These are phyloP conservation scores for Fraxinus baroniana DNA, from an alignment of 305 asterid genomes.

Conservation along the genomic window DNA sequence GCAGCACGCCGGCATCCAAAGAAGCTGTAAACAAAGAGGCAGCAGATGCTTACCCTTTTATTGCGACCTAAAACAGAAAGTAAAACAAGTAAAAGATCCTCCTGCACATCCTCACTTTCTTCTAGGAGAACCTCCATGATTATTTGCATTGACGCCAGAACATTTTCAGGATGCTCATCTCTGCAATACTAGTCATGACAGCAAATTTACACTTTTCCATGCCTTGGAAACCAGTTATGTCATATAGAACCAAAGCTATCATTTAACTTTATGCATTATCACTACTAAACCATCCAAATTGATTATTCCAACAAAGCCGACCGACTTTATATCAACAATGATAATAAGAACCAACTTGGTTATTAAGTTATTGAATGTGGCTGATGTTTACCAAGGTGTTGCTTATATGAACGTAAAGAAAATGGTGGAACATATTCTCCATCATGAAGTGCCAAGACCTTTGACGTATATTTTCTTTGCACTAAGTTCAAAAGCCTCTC, in stretches of 20 bases:
- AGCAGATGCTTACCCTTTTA: conserved; percentile 47
- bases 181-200: conserved; percentile 37
- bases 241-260: not conserved
- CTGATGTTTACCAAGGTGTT: conserved; percentile 1
- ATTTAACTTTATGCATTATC: not conserved
- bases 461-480: not conserved
- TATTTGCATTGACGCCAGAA: conserved; percentile 82
- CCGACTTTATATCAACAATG: conserved; percentile 9
- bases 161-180: conserved; percentile 88
- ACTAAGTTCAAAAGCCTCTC: conserved; percentile 5
- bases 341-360: conserved; percentile 10
- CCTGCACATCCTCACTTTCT: conserved; percentile 88
- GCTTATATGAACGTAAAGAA: not conserved
- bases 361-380: conserved; percentile 8
- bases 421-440: not conserved
- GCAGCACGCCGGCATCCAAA: conserved; percentile 11
- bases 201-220: not conserved
- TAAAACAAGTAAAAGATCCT: conserved; percentile 64
- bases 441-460: not conserved
- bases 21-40: not conserved
- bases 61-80: conserved; percentile 83
- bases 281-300: not conserved
- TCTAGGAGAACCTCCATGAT: conserved; percentile 87
- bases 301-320: not conserved
- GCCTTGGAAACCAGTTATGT: not conserved